Evolutionary conservation across 805 yeast species (phyloP), one percentile per base, ranked within the genome.

Genomic region (Spathaspora passalidarum): DNA sequence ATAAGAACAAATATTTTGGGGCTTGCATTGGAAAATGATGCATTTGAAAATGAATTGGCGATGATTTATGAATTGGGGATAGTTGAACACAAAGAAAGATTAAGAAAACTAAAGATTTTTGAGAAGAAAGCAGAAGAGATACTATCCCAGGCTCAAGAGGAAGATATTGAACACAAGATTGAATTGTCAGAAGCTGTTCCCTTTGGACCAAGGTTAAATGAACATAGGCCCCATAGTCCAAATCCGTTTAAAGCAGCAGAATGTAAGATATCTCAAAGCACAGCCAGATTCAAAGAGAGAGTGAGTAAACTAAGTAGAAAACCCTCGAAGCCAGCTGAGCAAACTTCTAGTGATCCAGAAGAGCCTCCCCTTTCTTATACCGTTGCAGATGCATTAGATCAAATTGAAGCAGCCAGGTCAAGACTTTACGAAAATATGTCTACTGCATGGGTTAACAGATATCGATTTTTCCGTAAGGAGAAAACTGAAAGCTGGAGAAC

Each of bases 11-110:
- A 70, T 5, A 69, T 78, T 35, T 72, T 88, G 50, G 70, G 84
- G 4, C 66, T 90, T 32, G 74, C 84, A 19, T 72, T 90, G 51
- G 96, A 88, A 46, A 96, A 88, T 61, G 97, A 92, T 63, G 92
- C 96, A 6, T 90, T 91, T 61, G 98, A 92, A 62, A 72, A 82
- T 6, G 83, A 88, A 54, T 65, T 91, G 40, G 76, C 80, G 18
- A 69, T 79, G 56, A 79, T 84, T 21, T 82, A 76, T 56, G 83
- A 84, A 53, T 71, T 85, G 9, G 96, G 96, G 1, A 42, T 66
- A 17, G 48, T 72, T n/a, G 92, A 84, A 53, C 95, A 88, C 58
- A 73, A 69, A 51, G 68, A 72, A 43, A 72, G 96, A 49, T 42
- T 79, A 10, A 79, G 78, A 19, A 82, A 86, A 40, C 43, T 53